phyloP scores from a whole-genome alignment of 306 rosid species.

The Cucurbita pepo region DNA sequence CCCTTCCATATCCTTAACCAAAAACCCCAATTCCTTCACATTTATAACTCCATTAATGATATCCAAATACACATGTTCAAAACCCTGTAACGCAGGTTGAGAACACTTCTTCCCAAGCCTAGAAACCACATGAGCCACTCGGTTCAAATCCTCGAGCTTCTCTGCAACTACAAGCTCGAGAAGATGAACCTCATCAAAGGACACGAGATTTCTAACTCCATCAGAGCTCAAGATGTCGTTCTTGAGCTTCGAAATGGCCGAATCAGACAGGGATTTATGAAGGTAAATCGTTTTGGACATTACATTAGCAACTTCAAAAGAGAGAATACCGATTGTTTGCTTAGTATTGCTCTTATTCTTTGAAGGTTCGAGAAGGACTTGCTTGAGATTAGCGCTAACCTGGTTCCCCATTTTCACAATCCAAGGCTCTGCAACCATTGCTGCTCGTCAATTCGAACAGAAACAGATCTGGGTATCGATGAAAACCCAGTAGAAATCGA shows the following conservation, averaged over 20 bases:
- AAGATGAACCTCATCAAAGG: constrained; percentile 57
- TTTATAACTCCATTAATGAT: constrained; percentile 58
- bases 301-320: constrained; percentile 87
- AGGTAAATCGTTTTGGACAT: constrained; percentile 75
- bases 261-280: constrained; percentile 53
- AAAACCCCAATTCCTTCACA: constrained; percentile 74
- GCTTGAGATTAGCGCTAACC: constrained; percentile 75
- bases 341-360: constrained; percentile 23
- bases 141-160: constrained; percentile 79
- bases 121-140: constrained; percentile 65
- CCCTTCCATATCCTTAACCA: constrained; percentile 92
- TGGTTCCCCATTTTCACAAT: constrained; percentile 88
- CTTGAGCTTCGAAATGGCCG: constrained; percentile 64
- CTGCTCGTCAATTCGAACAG: constrained; percentile 6
- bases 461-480: background rate
- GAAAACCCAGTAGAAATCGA: background rate
- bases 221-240: constrained; percentile 64
- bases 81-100: constrained; percentile 80
- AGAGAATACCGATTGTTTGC: constrained; percentile 61
- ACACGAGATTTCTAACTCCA: constrained; percentile 56
- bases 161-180: constrained; percentile 70
- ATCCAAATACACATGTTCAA: constrained; percentile 82
- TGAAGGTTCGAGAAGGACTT: constrained; percentile 50
- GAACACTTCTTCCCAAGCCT: constrained; percentile 81
- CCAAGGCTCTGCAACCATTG: constrained; percentile 96